Evolutionary conservation across 2,329 filamentous ascomycete genomes (phyloP).

Genomic region (Pseudogymnoascus verrucosus): DNA sequence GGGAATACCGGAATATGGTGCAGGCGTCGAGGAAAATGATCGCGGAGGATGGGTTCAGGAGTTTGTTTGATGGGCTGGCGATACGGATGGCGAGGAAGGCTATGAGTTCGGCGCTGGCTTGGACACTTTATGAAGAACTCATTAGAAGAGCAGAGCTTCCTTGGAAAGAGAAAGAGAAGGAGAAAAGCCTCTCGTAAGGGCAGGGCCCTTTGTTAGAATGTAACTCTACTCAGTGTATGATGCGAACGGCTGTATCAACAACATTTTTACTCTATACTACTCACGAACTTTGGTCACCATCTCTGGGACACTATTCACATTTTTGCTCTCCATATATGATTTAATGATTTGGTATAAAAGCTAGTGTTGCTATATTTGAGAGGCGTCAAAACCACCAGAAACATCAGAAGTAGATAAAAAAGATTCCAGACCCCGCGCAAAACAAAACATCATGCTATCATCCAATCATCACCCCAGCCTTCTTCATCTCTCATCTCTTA

Average conservation of each 20-base stretch:
- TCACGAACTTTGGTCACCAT: not conserved
- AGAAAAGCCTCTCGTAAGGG: not conserved
- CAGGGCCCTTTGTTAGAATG: not conserved
- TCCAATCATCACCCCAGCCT: not conserved
- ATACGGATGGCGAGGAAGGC: conserved; percentile 87
- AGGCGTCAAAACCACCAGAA: not conserved
- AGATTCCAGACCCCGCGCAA: not conserved
- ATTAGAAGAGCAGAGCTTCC: conserved; percentile 59
- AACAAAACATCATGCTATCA: not conserved
- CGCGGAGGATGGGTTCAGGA: conserved; percentile 67
- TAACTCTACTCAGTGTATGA: conserved; percentile 1
- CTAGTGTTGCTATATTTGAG: conserved; percentile 1
- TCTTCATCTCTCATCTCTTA: conserved; percentile 13
- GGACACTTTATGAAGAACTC: conserved; percentile 94
- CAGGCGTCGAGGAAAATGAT: conserved; percentile 73
- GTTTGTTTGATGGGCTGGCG: conserved; percentile 77
- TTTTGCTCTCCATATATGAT: not conserved
- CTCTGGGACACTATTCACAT: not conserved
- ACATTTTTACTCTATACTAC: not conserved
- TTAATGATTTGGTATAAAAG: conserved; percentile 4
- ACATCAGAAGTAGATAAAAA: not conserved
- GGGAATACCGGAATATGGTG: conserved; percentile 72
- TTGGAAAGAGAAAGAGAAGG: not conserved
- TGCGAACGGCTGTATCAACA: conserved; percentile 1
- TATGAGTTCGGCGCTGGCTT: conserved; percentile 86